Evolutionary conservation across 2,329 filamentous ascomycete genomes (phyloP), one percentile per base, ranked within the genome.

Genomic region (Samsoniella hepiali): DNA sequence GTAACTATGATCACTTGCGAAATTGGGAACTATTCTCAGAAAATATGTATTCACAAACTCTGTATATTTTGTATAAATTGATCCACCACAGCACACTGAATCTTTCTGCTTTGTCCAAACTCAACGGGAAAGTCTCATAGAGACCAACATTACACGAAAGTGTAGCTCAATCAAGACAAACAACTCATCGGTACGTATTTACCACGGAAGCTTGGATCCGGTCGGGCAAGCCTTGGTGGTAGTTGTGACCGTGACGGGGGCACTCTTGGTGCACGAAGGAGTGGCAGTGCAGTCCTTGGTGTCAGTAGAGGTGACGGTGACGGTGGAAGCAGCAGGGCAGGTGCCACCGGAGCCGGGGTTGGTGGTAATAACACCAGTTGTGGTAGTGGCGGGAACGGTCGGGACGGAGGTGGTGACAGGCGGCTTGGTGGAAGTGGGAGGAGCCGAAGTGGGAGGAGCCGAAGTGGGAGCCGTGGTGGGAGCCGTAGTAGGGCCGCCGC

Each of bases 151-250:
- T 5, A 40, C 13, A 40, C 13, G 38, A 9, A 40, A 40, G 3
- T 9, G 9, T 40, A 11, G 38, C 38, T 11, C 38, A 4, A n/a
- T 17, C n/a, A 2, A 17, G 13, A 17, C 36, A 8, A n/a, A 6
- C 15, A n/a, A n/a, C 6, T 10, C 40, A 29, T 15, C 6, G 29
- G 7, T 22, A 9, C 45, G 32, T 7, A 7, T 38, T 51, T 63
- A 63, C 54, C 54, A 63, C 6, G 62, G 55, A 34, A 63, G 55
- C 62, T 63, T 63, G n/a, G 62, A 63, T 27, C 54, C 62, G 17
- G 54, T 63, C 10, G 62, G 62, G 54, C 62, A 63, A 36, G 62
- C 55, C 32, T 58, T 58, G 29, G 55, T 63, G 45, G 62, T 63
- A 17, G 44, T 63, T 6, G 62, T 63, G 9, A 63, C 55, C 2